Conservation (phyloP, 2,329 filamentous ascomycete species). For the Elsinoe arachidis region DNA sequence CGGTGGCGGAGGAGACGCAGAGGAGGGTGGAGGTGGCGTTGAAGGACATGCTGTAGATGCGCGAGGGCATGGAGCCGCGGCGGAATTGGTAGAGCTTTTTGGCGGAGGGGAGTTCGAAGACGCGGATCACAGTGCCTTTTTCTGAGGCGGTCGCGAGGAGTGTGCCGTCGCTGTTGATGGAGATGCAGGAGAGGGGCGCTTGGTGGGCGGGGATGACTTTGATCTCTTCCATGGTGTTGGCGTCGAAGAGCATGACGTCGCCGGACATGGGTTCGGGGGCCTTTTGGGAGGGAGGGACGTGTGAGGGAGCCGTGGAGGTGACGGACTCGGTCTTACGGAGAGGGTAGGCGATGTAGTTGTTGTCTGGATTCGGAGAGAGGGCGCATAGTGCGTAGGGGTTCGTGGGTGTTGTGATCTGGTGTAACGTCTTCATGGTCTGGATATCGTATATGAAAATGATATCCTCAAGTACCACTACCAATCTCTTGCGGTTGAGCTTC, state of each 20-base stretch:
- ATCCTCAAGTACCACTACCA: slow-evolving; percentile 89
- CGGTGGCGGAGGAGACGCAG: slow-evolving; percentile 90
- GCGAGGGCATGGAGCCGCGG: slow-evolving; percentile 86
- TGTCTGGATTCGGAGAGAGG: slow-evolving; percentile 86
- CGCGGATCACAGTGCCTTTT: slow-evolving; percentile 92
- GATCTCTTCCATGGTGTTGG: slow-evolving; percentile 78
- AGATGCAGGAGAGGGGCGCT: slow-evolving; percentile 80
- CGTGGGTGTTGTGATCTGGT: slow-evolving; percentile 86
- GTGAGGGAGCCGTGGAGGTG: slow-evolving; percentile 40
- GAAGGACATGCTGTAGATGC: slow-evolving; percentile 98
- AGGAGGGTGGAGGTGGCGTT: slow-evolving; percentile 88
- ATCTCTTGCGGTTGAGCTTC: slow-evolving; percentile 83
- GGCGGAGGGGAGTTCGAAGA: slow-evolving; percentile 84
- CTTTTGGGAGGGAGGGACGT: slow-evolving; percentile 76
- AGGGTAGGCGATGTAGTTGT: slow-evolving; percentile 92
- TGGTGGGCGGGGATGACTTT: slow-evolving; percentile 95
- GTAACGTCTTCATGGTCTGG: slow-evolving; percentile 91
- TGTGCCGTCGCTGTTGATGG: slow-evolving; percentile 86
- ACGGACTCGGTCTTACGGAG: slow-evolving; percentile 57
- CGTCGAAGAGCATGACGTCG: slow-evolving; percentile 88
- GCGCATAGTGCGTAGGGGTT: slow-evolving; percentile 89
- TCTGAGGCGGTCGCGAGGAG: slow-evolving; percentile 90
- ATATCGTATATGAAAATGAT: slow-evolving; percentile 99
- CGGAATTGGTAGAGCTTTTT: slow-evolving; percentile 95
- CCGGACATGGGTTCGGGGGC: slow-evolving; percentile 66